A percentile compares a stretch with the other conserved stretches of the same genome.
These are phyloP conservation scores for Globisporangium heterothallicum DNA, from an alignment of 352 stramenopile species.

Conservation along the genomic window DNA sequence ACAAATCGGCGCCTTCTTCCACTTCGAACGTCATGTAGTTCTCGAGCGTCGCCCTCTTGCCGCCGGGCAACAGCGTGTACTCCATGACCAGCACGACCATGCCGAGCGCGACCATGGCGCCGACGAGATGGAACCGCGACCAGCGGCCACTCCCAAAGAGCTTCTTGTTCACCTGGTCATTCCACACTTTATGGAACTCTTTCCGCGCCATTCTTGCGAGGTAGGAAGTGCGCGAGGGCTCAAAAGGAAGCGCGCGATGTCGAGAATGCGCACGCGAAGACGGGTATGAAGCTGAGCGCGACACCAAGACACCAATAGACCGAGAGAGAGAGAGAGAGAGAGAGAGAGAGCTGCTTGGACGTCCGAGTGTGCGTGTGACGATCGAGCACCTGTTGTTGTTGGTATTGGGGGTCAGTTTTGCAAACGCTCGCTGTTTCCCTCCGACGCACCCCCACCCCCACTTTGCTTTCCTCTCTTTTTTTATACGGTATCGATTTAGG, in stretches of 20 bases:
- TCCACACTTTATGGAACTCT: slow-evolving; percentile 14
- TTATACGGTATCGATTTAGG: neutral
- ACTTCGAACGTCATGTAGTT: slow-evolving; percentile 16
- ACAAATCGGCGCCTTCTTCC: slow-evolving; percentile 30
- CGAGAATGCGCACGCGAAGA: no score
- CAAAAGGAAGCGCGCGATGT: no score
- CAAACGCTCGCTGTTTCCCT: no score
- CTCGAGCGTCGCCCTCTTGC: slow-evolving; percentile 1
- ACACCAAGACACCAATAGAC: neutral
- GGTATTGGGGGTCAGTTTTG: no score
- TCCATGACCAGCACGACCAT: slow-evolving; percentile 10
- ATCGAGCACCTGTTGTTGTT: no score
- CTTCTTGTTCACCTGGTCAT: slow-evolving; percentile 5
- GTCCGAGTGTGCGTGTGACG: neutral
- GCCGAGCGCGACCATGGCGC: slow-evolving; percentile 10
- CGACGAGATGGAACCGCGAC: slow-evolving; percentile 11
- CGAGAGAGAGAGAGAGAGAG: neutral
- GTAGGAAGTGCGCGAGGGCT: no score
- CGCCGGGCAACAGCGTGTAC: slow-evolving; percentile 6
- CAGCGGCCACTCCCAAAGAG: slow-evolving; percentile 4
- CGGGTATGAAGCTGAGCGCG: neutral
- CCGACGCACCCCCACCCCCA: no score
- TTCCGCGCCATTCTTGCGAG: slow-evolving; percentile 11
- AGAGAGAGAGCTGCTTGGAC: neutral
- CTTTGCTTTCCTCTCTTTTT: neutral